Evolutionary conservation across 352 stramenopile species (phyloP), one percentile per base, ranked within the genome.

Genomic region (Phytophthora cactorum): DNA sequence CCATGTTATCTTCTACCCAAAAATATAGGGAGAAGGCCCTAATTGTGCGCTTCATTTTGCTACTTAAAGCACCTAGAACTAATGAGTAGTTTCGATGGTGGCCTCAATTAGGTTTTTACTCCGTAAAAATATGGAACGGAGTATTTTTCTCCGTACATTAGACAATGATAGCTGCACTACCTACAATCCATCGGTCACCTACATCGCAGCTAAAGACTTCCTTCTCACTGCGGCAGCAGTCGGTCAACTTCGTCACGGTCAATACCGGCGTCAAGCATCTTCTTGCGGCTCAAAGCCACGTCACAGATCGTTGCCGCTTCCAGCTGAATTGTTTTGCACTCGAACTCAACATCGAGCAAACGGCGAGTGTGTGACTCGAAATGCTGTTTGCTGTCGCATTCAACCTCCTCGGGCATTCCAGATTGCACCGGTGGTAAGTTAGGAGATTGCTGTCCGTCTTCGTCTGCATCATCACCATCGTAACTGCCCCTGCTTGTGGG

Each of bases 251-350:
- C 68, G 6, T 52, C 59, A 22, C 36, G 46, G 1, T 55, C 44
- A 29, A 82, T 76, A 15, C 72, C 75, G 2, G 68, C 75, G 22
- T 78, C 72, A 47, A 82, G 50, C 52, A 82, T 62, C 54, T 70
- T 72, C 71, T 79, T 77, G n/a, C 74, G 63, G 45, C 60, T 74
- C 27, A 82, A 59, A 36, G 74, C 68, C 46, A 74, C 78, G 52
- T 74, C 63, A 45, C 75, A 72, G 49, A 77, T 72, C 4, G 7
- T 25, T 39, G 46, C 47, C 11, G 49, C 49, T 52, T 49, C 34
- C 41, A 81, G 71, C 43, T 77, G 70, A 38, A 70, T 43, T 27
- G 75, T 74, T 49, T 65, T 74, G 55, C 54, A 58, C 45, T 79
- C 59, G 12, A 81, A 65, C 39, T 79, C 70, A 34, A 64, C 29